Conservation (phyloP, 1,139 yeast genomes). For the Meyerozyma smithsonii region DNA sequence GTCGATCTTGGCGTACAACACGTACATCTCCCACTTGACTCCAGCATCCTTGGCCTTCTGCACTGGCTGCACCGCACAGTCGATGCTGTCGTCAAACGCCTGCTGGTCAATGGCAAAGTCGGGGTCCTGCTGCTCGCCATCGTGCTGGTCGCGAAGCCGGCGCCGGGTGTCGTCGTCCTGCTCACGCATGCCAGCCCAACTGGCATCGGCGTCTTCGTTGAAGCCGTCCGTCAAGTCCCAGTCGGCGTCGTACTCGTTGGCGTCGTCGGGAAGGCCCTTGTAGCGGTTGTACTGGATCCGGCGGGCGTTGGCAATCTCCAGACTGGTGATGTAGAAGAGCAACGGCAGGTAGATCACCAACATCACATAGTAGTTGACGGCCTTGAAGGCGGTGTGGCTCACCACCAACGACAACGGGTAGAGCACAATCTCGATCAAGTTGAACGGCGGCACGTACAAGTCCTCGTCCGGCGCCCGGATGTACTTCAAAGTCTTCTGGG, state of each 20-base stretch:
- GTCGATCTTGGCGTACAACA: constrained; percentile 47
- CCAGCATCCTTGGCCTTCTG: constrained; percentile 51
- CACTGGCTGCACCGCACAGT: constrained; percentile 52
- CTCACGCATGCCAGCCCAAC: constrained; percentile 38
- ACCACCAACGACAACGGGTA: constrained; percentile 29
- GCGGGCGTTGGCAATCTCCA: constrained; percentile 62
- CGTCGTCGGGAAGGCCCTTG: constrained; percentile 68
- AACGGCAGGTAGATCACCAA: constrained; percentile 64
- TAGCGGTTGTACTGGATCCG: constrained; percentile 69
- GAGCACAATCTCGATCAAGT: constrained; percentile 58
- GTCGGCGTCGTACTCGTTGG: constrained; percentile 71
- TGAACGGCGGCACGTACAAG: constrained; percentile 83
- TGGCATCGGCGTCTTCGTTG: constrained; percentile 31
- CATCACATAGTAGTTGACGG: constrained; percentile 53
- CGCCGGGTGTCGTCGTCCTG: constrained; percentile 31
- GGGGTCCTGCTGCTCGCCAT: constrained; percentile 71
- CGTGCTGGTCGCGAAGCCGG: constrained; percentile 46
- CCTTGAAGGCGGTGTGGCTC: constrained; percentile 23
- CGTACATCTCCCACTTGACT: constrained; percentile 63
- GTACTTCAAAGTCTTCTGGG: constrained; percentile 78
- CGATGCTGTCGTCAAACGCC: constrained; percentile 47
- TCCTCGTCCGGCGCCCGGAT: constrained; percentile 86
- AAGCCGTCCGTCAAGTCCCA: constrained; percentile 86
- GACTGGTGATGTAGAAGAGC: constrained; percentile 53
- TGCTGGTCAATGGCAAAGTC: constrained; percentile 50